Base-by-base conservation (phyloP, 768 basidiomycete genomes). In the Auriculariales sp. region DNA sequence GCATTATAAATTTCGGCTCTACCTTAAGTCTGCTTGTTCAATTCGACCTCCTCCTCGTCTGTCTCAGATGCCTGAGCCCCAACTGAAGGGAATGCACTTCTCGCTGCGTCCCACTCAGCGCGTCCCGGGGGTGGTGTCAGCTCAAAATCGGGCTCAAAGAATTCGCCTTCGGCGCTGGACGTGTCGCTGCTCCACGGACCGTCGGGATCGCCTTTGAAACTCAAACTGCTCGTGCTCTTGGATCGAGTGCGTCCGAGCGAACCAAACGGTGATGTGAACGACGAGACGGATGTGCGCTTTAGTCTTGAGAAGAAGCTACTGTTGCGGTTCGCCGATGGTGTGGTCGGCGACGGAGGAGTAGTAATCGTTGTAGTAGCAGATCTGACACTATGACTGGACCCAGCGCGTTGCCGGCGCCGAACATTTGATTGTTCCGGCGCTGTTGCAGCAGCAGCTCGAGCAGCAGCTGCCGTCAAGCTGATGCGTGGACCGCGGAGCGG, bases 141-240 rank as follows among this genome's bases (percentile, higher is more conserved):
- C n/a, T n/a, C n/a, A 15, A 44, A 22, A 25, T 51, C 44, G 31
- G 45, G 45, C 44, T 27, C 44, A 5, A 51, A 19, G 29, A 51
- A 36, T n/a, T 51, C 44, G n/a, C 46, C 50, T 46, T 51, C 50
- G 14, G n/a, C 46, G 29, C 50, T 51, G 14, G 77, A 79, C 49
- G 72, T 78, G 56, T 79, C 77, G 47, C 74, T 81, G 55, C 77
- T 77, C 76, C 78, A 79, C 1, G 59, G 53, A 50, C 62, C 54
- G 28, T 63, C 3, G 59, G 53, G 12, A 46, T 19, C 39, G 17
- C 22, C 17, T 2, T 22, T 19, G n/a, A 36, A 28, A 31, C 50
- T 65, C 59, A 32, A 55, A 53, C 31, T 49, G 51, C 25, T 52
- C 56, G n/a, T 58, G 52, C 33, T 59, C 62, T 49, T 28, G 54